Base-by-base conservation (phyloP, 805 yeast species). In the Wickerhamiella occidentalis region DNA sequence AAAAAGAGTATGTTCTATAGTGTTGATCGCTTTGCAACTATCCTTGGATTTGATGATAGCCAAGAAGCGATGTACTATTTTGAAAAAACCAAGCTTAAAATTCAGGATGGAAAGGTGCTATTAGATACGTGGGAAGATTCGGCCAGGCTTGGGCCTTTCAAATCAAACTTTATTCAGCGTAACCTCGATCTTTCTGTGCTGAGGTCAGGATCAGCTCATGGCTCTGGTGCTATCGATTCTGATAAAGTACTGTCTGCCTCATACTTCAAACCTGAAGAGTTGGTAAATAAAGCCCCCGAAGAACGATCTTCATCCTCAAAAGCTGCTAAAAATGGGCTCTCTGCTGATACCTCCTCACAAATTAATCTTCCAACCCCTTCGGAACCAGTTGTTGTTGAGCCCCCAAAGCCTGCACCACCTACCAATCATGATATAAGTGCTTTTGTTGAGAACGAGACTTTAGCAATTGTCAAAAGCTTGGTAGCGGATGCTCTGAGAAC, bases 31-130 rank as follows among this genome's bases (percentile, higher is more conserved):
- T 62, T 88, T 13, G 62, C 65, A 17, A 61, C 65, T 0, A 61
- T 77, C 54, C 69, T 92, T 18, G 82, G 86, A 0, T 90, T 84
- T 61, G 87, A 85, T 57, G 63, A 73, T n/a, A 57, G 64, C 0
- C 73, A 71, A 0, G 78, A 79, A 47, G 58, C 84, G 12, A 49
- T 66, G 2, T 68, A 65, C 28, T 84, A 85, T 57, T 79, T 85
- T 43, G 63, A 82, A 61, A 19, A 28, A 6, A 37, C 23, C 8
- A 45, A 45, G 15, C 35, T 26, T 6, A 15, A 50, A 2, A 51
- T 47, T 13, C 42, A 21, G 2, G 48, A 48, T 18, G 58, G 53
- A 35, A 52, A 50, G 17, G 54, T 56, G 7, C 56, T 55, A 18
- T 9, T 57, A 15, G 44, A 38, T 19, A 35, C 51, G 1, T 57